Evolutionary conservation across 1,139 yeast genomes (phyloP).

Genomic region (Arxiozyma slooffiae): DNA sequence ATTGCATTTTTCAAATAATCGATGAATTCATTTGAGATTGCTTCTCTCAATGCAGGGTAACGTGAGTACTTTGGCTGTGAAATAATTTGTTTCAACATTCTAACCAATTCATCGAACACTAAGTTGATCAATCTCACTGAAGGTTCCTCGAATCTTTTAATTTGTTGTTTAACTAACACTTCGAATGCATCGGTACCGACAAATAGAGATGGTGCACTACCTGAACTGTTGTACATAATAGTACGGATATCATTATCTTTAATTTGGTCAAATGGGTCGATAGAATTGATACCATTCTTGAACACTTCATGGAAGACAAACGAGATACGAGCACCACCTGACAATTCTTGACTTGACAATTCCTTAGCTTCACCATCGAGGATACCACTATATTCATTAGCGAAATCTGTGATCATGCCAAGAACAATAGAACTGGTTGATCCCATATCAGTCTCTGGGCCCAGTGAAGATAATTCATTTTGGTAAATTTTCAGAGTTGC

Average conservation of each 20-base stretch:
- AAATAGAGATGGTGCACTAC: constrained; percentile 93
- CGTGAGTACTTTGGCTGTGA: constrained; percentile 74
- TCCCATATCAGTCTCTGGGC: constrained; percentile 70
- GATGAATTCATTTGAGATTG: constrained; percentile 68
- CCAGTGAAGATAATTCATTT: constrained; percentile 63
- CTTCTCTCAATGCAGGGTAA: constrained; percentile 84
- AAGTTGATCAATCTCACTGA: constrained; percentile 78
- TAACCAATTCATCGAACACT: constrained; percentile 87
- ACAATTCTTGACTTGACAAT: constrained; percentile 70
- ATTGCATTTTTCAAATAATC: constrained; percentile 72
- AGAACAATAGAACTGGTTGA: constrained; percentile 84
- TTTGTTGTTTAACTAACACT: constrained; percentile 91
- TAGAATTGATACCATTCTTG: constrained; percentile 82
- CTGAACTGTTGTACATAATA: constrained; percentile 93
- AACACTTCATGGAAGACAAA: constrained; percentile 96
- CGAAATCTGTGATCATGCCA: constrained; percentile 82
- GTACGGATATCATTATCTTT: constrained; percentile 96
- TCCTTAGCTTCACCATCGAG: constrained; percentile 92
- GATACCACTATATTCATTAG: constrained; percentile 85
- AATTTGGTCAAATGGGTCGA: constrained; percentile 95
- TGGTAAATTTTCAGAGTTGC: constrained; percentile 74
- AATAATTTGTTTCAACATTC: constrained; percentile 79
- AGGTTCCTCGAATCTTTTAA: constrained; percentile 91
- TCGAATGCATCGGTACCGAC: constrained; percentile 98
- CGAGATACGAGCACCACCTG: constrained; percentile 97